phyloP scores from a whole-genome alignment of 768 basidiomycete species.

The Suillus variegatus region DNA sequence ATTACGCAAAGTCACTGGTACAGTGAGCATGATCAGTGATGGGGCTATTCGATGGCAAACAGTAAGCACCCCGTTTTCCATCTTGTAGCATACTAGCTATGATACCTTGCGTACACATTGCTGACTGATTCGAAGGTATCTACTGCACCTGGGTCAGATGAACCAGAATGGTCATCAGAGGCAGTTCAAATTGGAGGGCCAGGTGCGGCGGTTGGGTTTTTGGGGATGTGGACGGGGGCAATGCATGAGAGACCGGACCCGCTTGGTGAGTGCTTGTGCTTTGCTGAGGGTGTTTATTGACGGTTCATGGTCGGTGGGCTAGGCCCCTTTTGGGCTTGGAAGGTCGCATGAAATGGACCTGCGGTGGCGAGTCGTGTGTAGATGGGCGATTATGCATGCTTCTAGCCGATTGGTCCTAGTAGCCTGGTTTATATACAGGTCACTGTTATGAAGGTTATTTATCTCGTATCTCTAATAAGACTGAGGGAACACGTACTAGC shows the following conservation, averaged over 20 bases:
- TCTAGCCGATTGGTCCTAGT: not conserved
- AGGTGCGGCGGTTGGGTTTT: conserved; percentile 51
- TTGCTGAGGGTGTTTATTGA: not conserved
- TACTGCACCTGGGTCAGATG: conserved; percentile 28
- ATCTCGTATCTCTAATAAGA: not conserved
- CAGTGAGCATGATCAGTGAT: conserved; percentile 49
- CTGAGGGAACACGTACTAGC: not conserved
- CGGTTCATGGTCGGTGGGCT: not conserved
- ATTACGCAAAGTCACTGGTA: conserved; percentile 40
- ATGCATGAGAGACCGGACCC: conserved; percentile 45
- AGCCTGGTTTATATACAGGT: not conserved
- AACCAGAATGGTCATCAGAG: conserved; percentile 53
- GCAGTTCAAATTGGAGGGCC: conserved; percentile 58
- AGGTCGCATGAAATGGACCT: conserved; percentile 30
- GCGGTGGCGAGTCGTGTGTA: not conserved
- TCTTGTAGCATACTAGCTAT: not conserved
- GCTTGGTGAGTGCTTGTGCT: conserved; percentile 34
- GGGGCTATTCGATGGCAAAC: conserved; percentile 54
- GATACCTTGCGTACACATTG: not conserved
- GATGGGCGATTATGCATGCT: not conserved
- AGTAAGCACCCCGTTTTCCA: conserved; percentile 31
- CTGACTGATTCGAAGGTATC: conserved; percentile 30
- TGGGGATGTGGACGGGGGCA: conserved; percentile 60
- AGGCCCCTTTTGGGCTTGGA: conserved; percentile 50
- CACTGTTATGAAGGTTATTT: not conserved